A percentile compares a stretch with the other conserved stretches of the same genome.
These are phyloP conservation scores for Thelonectria blattea DNA, from an alignment of 2,329 filamentous ascomycete genomes.

Conservation along the genomic window DNA sequence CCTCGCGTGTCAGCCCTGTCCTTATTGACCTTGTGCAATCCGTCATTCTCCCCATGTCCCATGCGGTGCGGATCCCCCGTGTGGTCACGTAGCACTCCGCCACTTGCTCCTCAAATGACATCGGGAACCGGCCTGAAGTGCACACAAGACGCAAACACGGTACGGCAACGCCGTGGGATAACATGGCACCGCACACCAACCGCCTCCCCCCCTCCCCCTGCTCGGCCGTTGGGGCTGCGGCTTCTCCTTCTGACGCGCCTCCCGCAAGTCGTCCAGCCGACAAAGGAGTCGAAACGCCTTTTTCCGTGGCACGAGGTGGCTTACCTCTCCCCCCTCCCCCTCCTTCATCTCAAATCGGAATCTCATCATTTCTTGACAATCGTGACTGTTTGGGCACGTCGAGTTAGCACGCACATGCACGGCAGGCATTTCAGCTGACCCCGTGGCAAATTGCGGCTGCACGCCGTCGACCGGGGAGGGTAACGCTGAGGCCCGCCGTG, in stretches of 20 bases:
- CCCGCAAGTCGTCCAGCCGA: constrained; percentile 24
- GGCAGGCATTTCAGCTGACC: constrained; percentile 21
- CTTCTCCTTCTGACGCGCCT: constrained; percentile 29
- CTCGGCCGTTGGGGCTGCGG: constrained; percentile 21
- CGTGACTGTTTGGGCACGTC: constrained; percentile 42
- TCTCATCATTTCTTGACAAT: constrained; percentile 75
- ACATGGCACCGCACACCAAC: constrained; percentile 13
- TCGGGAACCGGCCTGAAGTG: neutral
- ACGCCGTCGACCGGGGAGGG: constrained; percentile 22
- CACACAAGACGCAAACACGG: neutral
- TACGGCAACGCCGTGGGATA: neutral
- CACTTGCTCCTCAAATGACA: constrained; percentile 21
- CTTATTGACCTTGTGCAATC: constrained; percentile 31
- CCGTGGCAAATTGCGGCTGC: constrained; percentile 21
- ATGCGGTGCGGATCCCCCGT: constrained; percentile 20
- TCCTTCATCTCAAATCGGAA: constrained; percentile 31
- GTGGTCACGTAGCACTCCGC: constrained; percentile 23
- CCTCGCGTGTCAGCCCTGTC: constrained; percentile 39
- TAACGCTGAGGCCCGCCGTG: constrained; percentile 22
- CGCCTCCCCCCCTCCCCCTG: constrained; percentile 16
- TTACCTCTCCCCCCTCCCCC: constrained; percentile 15
- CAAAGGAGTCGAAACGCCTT: constrained; percentile 29
- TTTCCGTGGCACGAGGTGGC: constrained; percentile 18
- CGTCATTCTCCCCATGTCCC: constrained; percentile 17
- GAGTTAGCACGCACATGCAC: constrained; percentile 34